Base-by-base conservation (phyloP, 1,284 basidiomycete species). In the Ceratobasidium sp. region DNA sequence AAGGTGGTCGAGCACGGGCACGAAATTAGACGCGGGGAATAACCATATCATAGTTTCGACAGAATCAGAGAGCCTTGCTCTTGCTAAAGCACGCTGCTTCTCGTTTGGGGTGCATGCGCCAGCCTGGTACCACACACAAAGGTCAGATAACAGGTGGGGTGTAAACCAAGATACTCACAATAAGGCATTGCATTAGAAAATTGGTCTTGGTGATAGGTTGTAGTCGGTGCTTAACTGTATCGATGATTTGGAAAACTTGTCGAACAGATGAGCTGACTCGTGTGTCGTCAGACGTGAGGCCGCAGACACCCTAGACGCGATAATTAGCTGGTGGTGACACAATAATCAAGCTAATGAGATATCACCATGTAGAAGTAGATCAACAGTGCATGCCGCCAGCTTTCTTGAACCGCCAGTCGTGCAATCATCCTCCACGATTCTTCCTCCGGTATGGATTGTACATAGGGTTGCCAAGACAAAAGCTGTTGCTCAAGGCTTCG, bases 381-480 rank as follows among this genome's bases (percentile, higher is more conserved):
- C 41, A 71, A 24, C 9, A 71, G n/a, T 13, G 54, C 34, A 5
- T 59, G 68, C 6, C 68, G 68, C 68, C 68, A 71, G 39, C 54
- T 71, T 43, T 68, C 68, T 16, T 59, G 41, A 34, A 71, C 31
- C 24, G 54, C 68, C 7, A 71, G 19, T 16, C 54, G 41, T 11
- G 54, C 68, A 24, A 71, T 29, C 24, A 11, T 16, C 29, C 41
- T 59, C 68, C 68, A 71, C 9, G 68, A 46, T n/a, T 58, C 54
- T 39, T 54, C 68, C 1, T 48, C 9, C 9, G 22, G 11, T 1
- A 46, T 41, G 14, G 41, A 8, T 13, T 19, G 27, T 11, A 46
- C 8, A 14, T 0, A 16, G 3, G 68, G 37, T 22, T 37, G 6
- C 68, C 68, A 71, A 13, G 22, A 7, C 19, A 31, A n/a, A 5